Conservation (phyloP, 495 filamentous ascomycete species). For the Xeromyces bisporus region DNA sequence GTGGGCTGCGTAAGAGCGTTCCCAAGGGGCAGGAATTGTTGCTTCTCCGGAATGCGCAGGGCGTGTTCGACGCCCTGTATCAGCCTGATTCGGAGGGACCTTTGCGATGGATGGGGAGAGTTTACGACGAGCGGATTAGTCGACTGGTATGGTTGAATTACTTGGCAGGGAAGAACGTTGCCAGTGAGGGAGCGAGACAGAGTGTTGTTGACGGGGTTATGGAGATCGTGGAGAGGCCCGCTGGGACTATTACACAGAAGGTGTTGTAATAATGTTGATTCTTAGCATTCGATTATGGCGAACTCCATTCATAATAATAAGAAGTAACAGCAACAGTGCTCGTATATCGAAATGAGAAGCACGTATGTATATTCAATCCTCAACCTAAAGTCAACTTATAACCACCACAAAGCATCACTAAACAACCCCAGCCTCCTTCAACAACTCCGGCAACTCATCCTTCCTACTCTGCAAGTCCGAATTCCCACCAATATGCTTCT, state of each 20-base stretch:
- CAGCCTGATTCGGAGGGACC: constrained; percentile 31
- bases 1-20: constrained; percentile 45
- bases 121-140: constrained; percentile 63
- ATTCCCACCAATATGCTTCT: constrained; percentile 92
- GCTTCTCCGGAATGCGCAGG: constrained; percentile 47
- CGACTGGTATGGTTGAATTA: constrained; percentile 81
- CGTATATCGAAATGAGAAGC: no score
- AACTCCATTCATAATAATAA: constrained; percentile 3
- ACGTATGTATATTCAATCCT: neutral
- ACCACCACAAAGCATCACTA: no score
- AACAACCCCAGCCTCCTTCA: constrained; percentile 50
- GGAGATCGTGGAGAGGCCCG: constrained; percentile 72
- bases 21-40: constrained; percentile 60
- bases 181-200: constrained; percentile 63
- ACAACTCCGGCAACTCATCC: constrained; percentile 34
- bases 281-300: no score
- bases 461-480: constrained; percentile 69
- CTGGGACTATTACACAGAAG: constrained; percentile 68
- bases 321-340: neutral
- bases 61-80: constrained; percentile 50
- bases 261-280: constrained; percentile 33
- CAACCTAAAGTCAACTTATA: no score
- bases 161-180: constrained; percentile 70
- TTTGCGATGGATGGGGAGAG: constrained; percentile 40
- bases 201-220: constrained; percentile 78